Base-by-base conservation (phyloP, 306 rosid genomes). In the Mucuna pruriens region DNA sequence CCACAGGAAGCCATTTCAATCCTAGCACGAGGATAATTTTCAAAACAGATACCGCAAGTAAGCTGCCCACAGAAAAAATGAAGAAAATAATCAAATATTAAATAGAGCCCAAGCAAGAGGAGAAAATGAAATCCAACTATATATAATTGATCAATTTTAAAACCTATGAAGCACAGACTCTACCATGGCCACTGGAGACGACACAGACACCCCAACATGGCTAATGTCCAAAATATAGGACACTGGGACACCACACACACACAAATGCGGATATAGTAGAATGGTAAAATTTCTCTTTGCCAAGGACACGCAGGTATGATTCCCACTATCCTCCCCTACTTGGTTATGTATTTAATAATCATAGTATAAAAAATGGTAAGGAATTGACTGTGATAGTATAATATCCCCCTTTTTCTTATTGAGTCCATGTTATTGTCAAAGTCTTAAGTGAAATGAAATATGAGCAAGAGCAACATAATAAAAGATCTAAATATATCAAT, bases 21-120 rank as follows among this genome's bases (percentile, higher is more conserved):
- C 82, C 71, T 79, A 31, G 83, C 82, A 65, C 22, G 74, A 75
- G 89, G 87, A 85, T 76, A 82, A 42, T 71, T 77, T 55, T 92
- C 97, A 66, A 94, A 90, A 83, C 98, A 94, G 82, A 94, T 92
- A 42, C 91, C 95, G 73, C 97, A 94, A 17, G 85, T 87, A 63
- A 85, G 87, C 95, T 89, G 88, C 45, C 49, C 76, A 57, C 26
- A 74, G 11, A 46, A 33, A 44, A 79, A 80, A 80, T 6, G 12
- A 71, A 76, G 64, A 42, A 54, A 22, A 65, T 12, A 34, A 2
- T 44, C 54, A 65, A 54, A 58, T 66, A 65, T 42, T 42, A 78
- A 79, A 54, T 61, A 49, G 51, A 70, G 7, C 54, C 22, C 39
- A 44, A 49, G 51, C 52, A 31, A 57, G 49, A 72, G 57, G 31